phyloP scores from a whole-genome alignment of 2,329 filamentous ascomycete species.

The Chaetomium sp. region DNA sequence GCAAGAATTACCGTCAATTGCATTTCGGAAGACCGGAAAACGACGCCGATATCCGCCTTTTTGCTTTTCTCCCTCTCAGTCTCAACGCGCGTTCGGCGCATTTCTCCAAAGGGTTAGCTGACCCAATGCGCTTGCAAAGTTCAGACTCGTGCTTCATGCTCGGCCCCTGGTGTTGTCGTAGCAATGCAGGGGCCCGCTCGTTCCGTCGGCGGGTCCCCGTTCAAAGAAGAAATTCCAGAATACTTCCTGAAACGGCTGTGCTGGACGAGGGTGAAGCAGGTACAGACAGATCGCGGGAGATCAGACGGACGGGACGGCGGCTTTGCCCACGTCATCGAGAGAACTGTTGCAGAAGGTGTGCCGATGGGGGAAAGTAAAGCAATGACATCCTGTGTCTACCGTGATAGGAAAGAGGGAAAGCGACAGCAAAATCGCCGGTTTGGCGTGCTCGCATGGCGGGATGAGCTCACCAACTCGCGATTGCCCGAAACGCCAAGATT shows the following conservation, averaged over 20 bases:
- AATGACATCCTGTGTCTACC: no score
- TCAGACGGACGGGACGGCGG: constrained; percentile 8
- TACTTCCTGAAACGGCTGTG: constrained; percentile 23
- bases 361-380: no score
- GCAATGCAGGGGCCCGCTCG: no score
- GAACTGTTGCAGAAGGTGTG: no score
- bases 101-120: no score
- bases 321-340: background rate
- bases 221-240: constrained; percentile 21
- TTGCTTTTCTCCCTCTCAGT: background rate
- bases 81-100: background rate
- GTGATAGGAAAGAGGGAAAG: no score
- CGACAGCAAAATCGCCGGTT: no score
- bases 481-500: background rate
- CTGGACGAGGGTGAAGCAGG: constrained; percentile 16
- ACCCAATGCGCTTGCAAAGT: no score
- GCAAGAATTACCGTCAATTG: background rate
- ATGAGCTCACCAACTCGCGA: no score
- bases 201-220: no score
- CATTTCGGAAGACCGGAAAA: constrained; percentile 21
- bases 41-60: constrained; percentile 18
- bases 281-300: background rate
- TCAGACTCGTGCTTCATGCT: background rate
- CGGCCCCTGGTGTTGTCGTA: no score
- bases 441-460: no score